Conservation (phyloP, 495 filamentous ascomycete genomes). For the Talaromyces liani region DNA sequence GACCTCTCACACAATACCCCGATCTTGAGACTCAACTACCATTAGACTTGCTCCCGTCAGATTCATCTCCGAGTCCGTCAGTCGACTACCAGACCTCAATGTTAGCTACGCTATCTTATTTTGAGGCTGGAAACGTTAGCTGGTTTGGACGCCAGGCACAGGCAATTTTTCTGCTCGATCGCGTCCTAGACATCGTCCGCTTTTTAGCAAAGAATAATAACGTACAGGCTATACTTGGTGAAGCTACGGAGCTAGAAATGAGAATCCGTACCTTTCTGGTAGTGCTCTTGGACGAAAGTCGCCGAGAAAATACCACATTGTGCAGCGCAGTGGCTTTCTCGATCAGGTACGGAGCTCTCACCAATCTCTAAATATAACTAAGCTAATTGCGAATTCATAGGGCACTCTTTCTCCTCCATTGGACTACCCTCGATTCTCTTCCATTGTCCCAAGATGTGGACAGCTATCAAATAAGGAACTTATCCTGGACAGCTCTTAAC, state of each 20-base stretch:
- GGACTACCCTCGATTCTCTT: neutral
- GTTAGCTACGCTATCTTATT: neutral
- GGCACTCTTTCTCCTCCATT: neutral
- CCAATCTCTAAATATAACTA: neutral
- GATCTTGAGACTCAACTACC: neutral
- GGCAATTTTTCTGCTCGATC: neutral
- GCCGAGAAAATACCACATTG: neutral
- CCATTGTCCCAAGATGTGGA: neutral
- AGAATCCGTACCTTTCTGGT: neutral
- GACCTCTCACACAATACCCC: neutral
- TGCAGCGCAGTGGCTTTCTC: constrained; percentile 3
- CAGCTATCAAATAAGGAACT: neutral
- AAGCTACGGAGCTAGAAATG: neutral
- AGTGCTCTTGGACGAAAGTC: neutral
- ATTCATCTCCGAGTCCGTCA: neutral
- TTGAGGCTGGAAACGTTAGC: neutral
- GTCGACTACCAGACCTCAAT: neutral
- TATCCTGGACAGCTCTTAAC: neutral
- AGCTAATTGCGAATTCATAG: neutral
- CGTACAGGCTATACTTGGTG: neutral
- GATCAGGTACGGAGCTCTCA: neutral
- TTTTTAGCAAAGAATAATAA: neutral
- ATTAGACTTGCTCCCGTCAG: neutral
- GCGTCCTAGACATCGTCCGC: neutral
- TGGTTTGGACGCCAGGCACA: constrained; percentile 2